Conservation (phyloP, 495 filamentous ascomycete species). For the Aspergillus bertholletiae region DNA sequence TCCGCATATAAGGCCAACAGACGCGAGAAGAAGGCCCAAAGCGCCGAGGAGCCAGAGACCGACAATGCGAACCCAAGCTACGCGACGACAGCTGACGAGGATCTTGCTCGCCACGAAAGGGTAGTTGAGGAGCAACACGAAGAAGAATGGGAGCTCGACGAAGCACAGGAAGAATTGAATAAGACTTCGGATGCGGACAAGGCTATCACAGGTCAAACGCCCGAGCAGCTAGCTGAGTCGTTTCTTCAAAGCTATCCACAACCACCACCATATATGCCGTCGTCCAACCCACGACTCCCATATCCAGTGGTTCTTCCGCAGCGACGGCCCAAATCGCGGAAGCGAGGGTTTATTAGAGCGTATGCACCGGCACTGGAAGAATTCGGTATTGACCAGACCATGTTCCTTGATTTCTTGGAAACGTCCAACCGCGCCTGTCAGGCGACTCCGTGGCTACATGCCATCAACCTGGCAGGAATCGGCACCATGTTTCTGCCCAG, state of each 20-base stretch:
- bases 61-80: conserved; percentile 11
- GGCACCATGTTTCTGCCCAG: conserved; percentile 36
- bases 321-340: conserved; percentile 26
- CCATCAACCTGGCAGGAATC: conserved; percentile 42
- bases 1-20: conserved; percentile 35
- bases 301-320: conserved; percentile 34
- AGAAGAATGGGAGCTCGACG: conserved; percentile 50
- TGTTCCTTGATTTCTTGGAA: conserved; percentile 53
- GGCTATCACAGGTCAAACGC: neutral
- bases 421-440: conserved; percentile 41
- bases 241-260: conserved; percentile 14
- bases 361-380: conserved; percentile 52
- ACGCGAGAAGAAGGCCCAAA: conserved; percentile 14
- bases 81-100: conserved; percentile 12
- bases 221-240: conserved; percentile 14
- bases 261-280: conserved; percentile 8
- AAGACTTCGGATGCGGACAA: too few relatives aligned
- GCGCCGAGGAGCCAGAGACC: conserved; percentile 1
- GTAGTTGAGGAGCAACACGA: conserved; percentile 24
- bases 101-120: neutral
- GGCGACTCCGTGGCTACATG: conserved; percentile 32
- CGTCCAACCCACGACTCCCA: conserved; percentile 26
- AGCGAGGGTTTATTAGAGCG: conserved; percentile 31
- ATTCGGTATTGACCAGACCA: conserved; percentile 47
- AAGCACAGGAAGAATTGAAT: conserved; percentile 34